Conservation (phyloP, 257 asterid genomes). For the Coffea canephora region DNA sequence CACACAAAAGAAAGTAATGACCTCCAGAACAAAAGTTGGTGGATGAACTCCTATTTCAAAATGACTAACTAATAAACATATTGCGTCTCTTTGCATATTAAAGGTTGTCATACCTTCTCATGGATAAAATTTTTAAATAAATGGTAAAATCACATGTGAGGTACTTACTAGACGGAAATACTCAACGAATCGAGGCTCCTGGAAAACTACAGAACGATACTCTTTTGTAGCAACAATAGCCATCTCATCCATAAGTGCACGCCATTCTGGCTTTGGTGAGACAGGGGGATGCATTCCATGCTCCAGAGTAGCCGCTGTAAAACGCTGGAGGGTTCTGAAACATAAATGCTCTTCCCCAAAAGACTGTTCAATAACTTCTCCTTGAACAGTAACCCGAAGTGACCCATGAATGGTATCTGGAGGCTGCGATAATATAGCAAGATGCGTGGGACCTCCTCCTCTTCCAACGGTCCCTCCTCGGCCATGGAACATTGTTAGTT, state of each 20-base stretch:
- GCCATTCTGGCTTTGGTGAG: conserved; percentile 57
- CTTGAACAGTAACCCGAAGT: conserved; percentile 54
- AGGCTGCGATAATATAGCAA: conserved; percentile 60
- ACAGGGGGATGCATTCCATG: conserved; percentile 55
- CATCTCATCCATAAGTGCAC: conserved; percentile 49
- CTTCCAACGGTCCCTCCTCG: conserved; percentile 62
- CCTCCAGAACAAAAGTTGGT: too few species aligned
- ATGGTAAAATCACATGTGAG: too few species aligned
- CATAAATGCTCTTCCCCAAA: conserved; percentile 55
- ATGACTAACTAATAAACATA: too few species aligned
- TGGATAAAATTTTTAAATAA: too few species aligned
- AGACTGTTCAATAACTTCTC: conserved; percentile 56
- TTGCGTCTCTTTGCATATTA: too few species aligned
- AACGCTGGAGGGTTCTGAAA: conserved; percentile 57
- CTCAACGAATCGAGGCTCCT: conserved; percentile 55
- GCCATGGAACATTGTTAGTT: conserved; percentile 58
- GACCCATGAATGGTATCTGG: conserved; percentile 55
- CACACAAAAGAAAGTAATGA: too few species aligned
- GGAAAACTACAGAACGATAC: conserved; percentile 48
- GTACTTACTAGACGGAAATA: conserved; percentile 54
- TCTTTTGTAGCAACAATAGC: conserved; percentile 38
- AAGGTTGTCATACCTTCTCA: too few species aligned
- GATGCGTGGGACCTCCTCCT: conserved; percentile 64
- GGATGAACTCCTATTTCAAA: too few species aligned
- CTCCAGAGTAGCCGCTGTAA: conserved; percentile 49